Evolutionary conservation across 2,329 filamentous ascomycete genomes (phyloP), one percentile per base, ranked within the genome.

Genomic region (Elsinoe perseae): DNA sequence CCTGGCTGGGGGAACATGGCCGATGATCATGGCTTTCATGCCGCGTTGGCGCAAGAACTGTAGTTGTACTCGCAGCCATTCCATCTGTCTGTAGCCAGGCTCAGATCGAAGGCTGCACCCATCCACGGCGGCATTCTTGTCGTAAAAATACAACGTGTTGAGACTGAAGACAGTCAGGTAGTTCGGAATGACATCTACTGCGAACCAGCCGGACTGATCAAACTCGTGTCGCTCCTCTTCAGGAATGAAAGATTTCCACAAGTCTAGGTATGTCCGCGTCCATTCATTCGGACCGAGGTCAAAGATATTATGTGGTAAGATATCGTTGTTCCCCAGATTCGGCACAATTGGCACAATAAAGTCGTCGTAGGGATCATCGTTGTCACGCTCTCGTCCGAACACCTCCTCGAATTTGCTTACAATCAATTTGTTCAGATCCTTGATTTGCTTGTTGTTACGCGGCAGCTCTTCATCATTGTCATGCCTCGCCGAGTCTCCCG

Each of bases 111-210:
- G 73, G 30, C 83, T 81, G 71, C 93, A 98, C 57, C 93, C 92
- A 68, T 98, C 89, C 18, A 96, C 86, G n/a, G 85, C 92, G 2
- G 86, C 87, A 68, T 98, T 98, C 58, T 88, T 88, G 63, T 87
- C 86, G 71, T 93, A 98, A 69, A 97, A 96, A 73, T 95, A 96
- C 73, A 98, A 80, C 0, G 92, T 96, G 71, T 98, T 98, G 62
- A 98, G 74, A 70, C 91, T 96, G 74, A 98, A 87, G 56, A 96
- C 89, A 18, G 90, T 87, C 54, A 98, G 78, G 64, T 84, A 83
- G 61, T 85, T 78, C 0, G 92, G 92, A 52, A 98, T 87, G 36
- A 95, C 92, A 70, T 98, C 93, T 54, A 89, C 85, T 61, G 85
- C 89, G 72, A 93, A 98, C 89, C 92, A 98, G 32, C 93, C 93